Base-by-base conservation (phyloP, 306 rosid genomes). In the Cercis canadensis region DNA sequence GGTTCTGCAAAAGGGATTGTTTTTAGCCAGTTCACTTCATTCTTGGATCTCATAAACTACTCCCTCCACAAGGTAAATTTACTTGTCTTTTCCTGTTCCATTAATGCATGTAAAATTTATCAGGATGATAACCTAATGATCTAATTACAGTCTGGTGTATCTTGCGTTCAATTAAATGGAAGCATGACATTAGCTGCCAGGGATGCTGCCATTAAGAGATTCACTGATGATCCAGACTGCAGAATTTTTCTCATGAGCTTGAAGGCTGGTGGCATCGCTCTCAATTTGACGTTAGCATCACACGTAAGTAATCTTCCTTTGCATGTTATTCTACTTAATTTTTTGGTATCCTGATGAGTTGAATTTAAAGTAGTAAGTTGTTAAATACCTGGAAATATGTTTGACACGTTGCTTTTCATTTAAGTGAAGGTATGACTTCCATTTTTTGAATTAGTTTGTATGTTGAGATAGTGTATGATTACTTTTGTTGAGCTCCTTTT, bases 251-350 rank as follows among this genome's bases (percentile, higher is more conserved):
- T 94, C 53, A 90, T 90, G 97, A 94, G 98, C 80, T 84, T 94
- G 92, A 94, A 94, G 76, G 97, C 97, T 2, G 98, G 98, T 16
- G 98, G 98, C 15, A 86, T 94, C 75, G 98, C 97, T 43, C 96
- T 94, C 68, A 94, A 94, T 87, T 89, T 94, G 77, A 89, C 96
- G 0, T 85, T 89, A 9, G 97, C 98, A 37, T 94, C 98, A 17
- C 89, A 4, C 3, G 0, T 4, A 29, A 19, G 45, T 7, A 14
- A 47, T 0, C 53, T 14, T 12, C 9, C 4, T 64, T 29, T 46
- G 15, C 44, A 7, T 62, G 4, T 29, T 46, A 0, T 40, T 41
- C n/a, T n/a, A n/a, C 19, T 24, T 39, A 12, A 15, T 8, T 31
- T 64, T 62, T 18, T 57, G 19, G 65, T 69, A 57, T 64, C 60